phyloP scores from a whole-genome alignment of 1,284 basidiomycete species.

The Papiliotrema flavescens region DNA sequence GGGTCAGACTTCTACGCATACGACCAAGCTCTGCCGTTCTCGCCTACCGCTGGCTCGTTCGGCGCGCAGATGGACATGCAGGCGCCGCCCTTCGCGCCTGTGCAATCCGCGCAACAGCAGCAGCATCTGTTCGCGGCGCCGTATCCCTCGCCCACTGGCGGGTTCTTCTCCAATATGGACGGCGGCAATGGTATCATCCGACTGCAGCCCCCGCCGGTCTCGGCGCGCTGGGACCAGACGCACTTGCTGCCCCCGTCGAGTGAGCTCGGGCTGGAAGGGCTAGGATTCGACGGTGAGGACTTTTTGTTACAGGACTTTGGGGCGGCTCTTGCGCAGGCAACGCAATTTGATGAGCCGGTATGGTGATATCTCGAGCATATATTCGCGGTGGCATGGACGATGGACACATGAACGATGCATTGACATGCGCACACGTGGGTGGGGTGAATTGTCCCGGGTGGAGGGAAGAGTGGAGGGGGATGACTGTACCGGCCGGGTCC shows the following conservation, averaged over 20 bases:
- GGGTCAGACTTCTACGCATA: conserved; percentile 18
- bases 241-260: conserved; percentile 2
- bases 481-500: too few species aligned
- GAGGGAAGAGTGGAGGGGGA: not conserved
- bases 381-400: too few species aligned
- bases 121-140: not conserved
- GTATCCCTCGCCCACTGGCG: conserved; percentile 2
- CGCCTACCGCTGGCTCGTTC: conserved; percentile 14
- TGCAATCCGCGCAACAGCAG: not conserved
- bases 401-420: not conserved
- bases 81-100: not conserved
- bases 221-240: conserved; percentile 11
- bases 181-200: not conserved
- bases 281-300: conserved; percentile 7
- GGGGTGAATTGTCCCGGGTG: not conserved
- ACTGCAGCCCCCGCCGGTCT: not conserved
- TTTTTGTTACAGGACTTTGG: conserved; percentile 15
- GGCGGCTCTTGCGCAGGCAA: conserved; percentile 23
- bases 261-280: conserved; percentile 4
- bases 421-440: not conserved
- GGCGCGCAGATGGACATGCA: not conserved
- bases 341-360: conserved; percentile 10
- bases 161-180: not conserved
- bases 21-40: conserved; percentile 31
- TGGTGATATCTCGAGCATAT: not conserved